Conservation (phyloP, 1,139 yeast species). For the Candida gigantensis region DNA sequence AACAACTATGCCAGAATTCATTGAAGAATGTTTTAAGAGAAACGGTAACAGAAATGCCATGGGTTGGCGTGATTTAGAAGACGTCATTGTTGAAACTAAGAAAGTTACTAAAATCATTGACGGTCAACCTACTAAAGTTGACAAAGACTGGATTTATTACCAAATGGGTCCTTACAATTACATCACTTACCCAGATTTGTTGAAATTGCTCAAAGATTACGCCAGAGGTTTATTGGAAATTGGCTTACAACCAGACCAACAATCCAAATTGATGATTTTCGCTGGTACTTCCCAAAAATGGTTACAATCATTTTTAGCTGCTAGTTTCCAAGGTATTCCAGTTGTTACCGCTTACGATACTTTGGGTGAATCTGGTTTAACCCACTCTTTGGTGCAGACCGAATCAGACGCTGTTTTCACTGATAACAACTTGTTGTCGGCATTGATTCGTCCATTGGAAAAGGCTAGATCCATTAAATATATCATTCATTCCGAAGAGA, state of each 20-base stretch:
- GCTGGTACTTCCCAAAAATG: slow-evolving; percentile 85
- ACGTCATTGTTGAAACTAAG: slow-evolving; percentile 76
- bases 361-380: slow-evolving; percentile 87
- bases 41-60: slow-evolving; percentile 58
- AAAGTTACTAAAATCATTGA: slow-evolving; percentile 72
- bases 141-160: slow-evolving; percentile 85
- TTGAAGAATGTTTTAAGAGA: slow-evolving; percentile 62
- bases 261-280: slow-evolving; percentile 74
- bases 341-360: slow-evolving; percentile 97
- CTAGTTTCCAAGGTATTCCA: slow-evolving; percentile 76
- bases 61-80: slow-evolving; percentile 79
- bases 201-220: slow-evolving; percentile 48
- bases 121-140: slow-evolving; percentile 70
- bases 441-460: slow-evolving; percentile 71
- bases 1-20: slow-evolving; percentile 68
- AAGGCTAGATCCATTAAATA: slow-evolving; percentile 62
- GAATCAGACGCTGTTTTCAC: slow-evolving; percentile 77
- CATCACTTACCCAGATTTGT: slow-evolving; percentile 62
- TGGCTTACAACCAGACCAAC: slow-evolving; percentile 68
- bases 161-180: slow-evolving; percentile 75
- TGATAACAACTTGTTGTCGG: slow-evolving; percentile 69
- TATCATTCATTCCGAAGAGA: slow-evolving; percentile 69
- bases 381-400: slow-evolving; percentile 82
- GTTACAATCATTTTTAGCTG: slow-evolving; percentile 86
- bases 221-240: slow-evolving; percentile 76